These are phyloP conservation scores for Lasiodiplodia sp. DNA, from an alignment of 2,329 filamentous ascomycete species.

Conservation along the genomic window DNA sequence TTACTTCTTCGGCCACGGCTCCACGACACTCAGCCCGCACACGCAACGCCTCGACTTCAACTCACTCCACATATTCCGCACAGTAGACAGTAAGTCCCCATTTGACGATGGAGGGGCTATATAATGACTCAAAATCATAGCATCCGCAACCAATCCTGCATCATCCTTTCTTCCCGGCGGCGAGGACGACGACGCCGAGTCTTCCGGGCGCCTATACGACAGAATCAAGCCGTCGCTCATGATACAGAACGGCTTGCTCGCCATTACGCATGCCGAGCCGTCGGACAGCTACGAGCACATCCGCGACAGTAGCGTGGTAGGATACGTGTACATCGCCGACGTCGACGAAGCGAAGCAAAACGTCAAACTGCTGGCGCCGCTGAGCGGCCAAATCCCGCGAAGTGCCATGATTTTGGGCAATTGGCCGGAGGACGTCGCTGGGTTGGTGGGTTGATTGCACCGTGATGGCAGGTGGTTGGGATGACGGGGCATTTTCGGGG, in stretches of 20 bases:
- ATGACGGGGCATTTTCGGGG: neutral
- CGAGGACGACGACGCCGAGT: conserved; percentile 57
- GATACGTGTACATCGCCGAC: conserved; percentile 91
- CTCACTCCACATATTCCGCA: conserved; percentile 75
- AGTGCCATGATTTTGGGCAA: conserved; percentile 82
- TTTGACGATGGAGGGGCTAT: neutral
- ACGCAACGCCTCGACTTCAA: conserved; percentile 84
- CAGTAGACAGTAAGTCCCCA: conserved; percentile 63
- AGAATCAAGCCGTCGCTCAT: conserved; percentile 69
- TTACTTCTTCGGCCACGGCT: conserved; percentile 89
- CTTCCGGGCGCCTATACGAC: conserved; percentile 59
- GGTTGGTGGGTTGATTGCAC: conserved; percentile 61
- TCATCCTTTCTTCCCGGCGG: conserved; percentile 48
- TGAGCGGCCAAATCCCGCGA: conserved; percentile 80
- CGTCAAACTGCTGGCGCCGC: conserved; percentile 81
- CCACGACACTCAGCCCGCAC: conserved; percentile 81
- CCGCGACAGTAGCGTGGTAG: conserved; percentile 83
- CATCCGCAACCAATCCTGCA: conserved; percentile 15
- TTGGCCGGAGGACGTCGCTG: conserved; percentile 86
- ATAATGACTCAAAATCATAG: neutral
- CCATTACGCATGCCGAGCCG: conserved; percentile 79
- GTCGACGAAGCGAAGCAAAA: conserved; percentile 85
- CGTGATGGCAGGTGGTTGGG: neutral
- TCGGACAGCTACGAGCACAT: conserved; percentile 76
- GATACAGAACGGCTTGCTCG: conserved; percentile 82